Conservation (phyloP, 164 flowering plant genomes). For the Aristolochia californica region DNA sequence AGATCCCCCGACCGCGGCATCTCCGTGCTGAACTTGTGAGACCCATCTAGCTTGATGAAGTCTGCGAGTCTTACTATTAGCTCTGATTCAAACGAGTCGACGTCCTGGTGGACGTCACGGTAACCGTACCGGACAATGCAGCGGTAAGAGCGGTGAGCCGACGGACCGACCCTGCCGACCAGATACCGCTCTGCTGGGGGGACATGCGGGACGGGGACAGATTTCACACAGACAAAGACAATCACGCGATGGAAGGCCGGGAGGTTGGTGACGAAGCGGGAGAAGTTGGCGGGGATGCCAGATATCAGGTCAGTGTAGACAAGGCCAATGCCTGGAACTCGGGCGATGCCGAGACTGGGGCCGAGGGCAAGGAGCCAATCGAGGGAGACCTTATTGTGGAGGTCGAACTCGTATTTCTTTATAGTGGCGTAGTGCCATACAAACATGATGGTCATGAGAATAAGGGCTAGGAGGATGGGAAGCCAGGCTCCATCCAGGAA, state of each 20-base stretch:
- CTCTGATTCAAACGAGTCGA: conserved; percentile 71
- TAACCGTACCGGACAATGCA: conserved; percentile 91
- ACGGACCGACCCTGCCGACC: conserved; percentile 81
- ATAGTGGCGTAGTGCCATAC: conserved; percentile 89
- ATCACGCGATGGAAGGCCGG: conserved; percentile 87
- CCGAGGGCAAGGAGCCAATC: conserved; percentile 92
- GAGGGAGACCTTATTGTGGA: conserved; percentile 91
- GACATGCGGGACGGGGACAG: conserved; percentile 74
- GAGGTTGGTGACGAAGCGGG: conserved; percentile 87
- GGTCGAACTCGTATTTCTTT: conserved; percentile 84
- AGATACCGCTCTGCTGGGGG: conserved; percentile 75
- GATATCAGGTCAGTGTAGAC: conserved; percentile 78
- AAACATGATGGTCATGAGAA: conserved; percentile 79
- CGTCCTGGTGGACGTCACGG: conserved; percentile 85
- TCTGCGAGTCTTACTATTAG: conserved; percentile 51
- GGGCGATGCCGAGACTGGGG: conserved; percentile 76
- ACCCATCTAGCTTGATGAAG: conserved; percentile 57
- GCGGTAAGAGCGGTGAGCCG: conserved; percentile 67
- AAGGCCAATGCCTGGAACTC: conserved; percentile 84
- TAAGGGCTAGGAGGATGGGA: conserved; percentile 84
- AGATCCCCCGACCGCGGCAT: conserved; percentile 27
- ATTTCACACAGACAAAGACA: conserved; percentile 72
- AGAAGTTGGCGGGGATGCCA: conserved; percentile 89
- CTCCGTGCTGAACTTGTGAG: too few species aligned
- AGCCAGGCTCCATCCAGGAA: conserved; percentile 95